Evolutionary conservation across 2,329 filamentous ascomycete species (phyloP).

Genomic region (Tolypocladium tropicale): DNA sequence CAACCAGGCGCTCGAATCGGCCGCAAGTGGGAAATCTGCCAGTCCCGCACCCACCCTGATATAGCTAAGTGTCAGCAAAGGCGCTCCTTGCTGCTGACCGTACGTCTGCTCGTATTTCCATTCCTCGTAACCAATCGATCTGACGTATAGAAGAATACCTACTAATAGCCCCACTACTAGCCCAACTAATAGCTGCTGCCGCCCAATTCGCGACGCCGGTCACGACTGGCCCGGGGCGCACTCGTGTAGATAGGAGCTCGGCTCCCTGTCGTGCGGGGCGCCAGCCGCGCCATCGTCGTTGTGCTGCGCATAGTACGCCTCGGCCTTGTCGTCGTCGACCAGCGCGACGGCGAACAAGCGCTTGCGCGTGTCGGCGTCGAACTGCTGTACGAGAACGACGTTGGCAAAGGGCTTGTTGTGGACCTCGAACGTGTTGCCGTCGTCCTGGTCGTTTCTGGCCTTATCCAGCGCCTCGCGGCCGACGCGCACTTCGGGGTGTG

Average conservation of each 20-base stretch:
- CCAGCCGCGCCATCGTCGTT: slow-evolving; percentile 2
- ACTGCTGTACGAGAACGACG: slow-evolving; percentile 6
- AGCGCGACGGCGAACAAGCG: slow-evolving; percentile 6
- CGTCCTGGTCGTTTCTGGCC: slow-evolving; percentile 2
- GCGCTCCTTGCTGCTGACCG: no score
- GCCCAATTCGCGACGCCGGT: not conserved
- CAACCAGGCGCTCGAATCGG: no score
- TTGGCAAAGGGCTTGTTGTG: slow-evolving; percentile 7
- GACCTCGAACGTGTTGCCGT: slow-evolving; percentile 6
- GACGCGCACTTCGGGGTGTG: slow-evolving; percentile 6
- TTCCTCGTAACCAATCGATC: not conserved
- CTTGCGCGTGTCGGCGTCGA: slow-evolving; percentile 7
- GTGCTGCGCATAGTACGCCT: slow-evolving; percentile 2
- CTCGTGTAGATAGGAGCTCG: not conserved
- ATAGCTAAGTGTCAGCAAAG: no score
- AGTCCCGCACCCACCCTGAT: no score
- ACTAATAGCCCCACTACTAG: no score
- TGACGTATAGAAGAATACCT: not conserved
- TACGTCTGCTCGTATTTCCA: no score
- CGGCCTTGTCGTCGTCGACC: slow-evolving; percentile 3
- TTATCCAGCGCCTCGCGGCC: slow-evolving; percentile 6
- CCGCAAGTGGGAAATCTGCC: no score
- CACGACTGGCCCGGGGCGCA: not conserved
- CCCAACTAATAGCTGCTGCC: not conserved
- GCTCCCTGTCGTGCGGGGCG: not conserved